Base-by-base conservation (phyloP, 1,139 yeast genomes). In the Wickerhamomyces sp. region DNA sequence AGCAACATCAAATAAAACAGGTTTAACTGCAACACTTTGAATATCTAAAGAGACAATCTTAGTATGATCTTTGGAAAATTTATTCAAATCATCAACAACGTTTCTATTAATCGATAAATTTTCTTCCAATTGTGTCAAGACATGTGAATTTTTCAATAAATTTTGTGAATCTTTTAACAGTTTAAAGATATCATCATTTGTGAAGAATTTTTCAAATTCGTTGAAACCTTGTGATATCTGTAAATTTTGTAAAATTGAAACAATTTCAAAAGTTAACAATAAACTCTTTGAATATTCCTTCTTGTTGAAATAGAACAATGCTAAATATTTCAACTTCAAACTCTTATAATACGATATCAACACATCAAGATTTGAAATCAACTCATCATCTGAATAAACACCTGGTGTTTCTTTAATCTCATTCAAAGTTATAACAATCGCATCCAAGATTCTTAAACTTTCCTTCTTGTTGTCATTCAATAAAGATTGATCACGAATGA, bases 1-100 rank as follows among this genome's bases (percentile, higher is more conserved):
- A 0, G 94, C 96, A 51, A 86, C 68, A 57, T 89, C 97, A 53
- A 87, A 89, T 51, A 88, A 72, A 8, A 88, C 95, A 1, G 97
- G 96, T 59, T 89, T 89, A 39, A 82, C 75, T 39, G 78, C 69
- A 2, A 84, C 72, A 2, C 95, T 84, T 39, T 60, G 61, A 11
- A 49, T 10, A 11, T 40, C 30, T 8, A 49, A 32, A 19, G 28
- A 32, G 11, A 49, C 44, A 25, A 49, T 39, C 7, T 37, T 41
- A 8, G 31, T 23, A 26, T 16, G 22, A 12, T 21, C 6, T 22
- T 28, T 28, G 12, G 31, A 28, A 22, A 21, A 28, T 28, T 38
- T 38, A 14, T 31, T 17, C 14, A 37, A 14, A 14, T 36, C 34
- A 26, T 41, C 35, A 6, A 36, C 15, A 32, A 35, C 33, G 22